Percentiles rank a stretch among this genome's conserved stretches.
Evolutionary conservation across 2,329 filamentous ascomycete genomes (phyloP).

Genomic region (Amesomyces nigricolor): DNA sequence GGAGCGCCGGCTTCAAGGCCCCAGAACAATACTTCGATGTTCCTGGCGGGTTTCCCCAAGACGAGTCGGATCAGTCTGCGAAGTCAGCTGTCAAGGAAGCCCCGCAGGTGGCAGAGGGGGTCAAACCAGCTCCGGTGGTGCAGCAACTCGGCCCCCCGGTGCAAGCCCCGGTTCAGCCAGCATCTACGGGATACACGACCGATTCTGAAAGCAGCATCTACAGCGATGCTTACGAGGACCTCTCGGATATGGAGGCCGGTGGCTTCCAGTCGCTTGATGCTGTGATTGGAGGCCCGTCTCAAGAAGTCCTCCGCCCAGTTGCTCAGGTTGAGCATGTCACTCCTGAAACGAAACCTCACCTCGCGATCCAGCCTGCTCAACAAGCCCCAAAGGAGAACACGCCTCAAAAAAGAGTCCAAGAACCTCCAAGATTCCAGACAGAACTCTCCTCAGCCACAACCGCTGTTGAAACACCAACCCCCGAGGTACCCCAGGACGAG

Average conservation of each 20-base stretch:
- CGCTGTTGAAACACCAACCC: conserved; percentile 12
- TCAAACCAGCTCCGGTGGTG: not conserved
- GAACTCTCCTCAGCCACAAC: conserved; percentile 19
- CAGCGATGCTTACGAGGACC: conserved; percentile 71
- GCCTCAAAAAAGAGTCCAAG: conserved; percentile 19
- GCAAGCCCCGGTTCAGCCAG: not conserved
- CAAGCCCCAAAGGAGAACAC: not conserved
- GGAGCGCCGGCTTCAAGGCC: conserved; percentile 18
- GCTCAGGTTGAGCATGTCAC: not conserved
- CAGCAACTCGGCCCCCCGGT: not conserved
- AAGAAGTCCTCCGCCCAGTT: conserved; percentile 20
- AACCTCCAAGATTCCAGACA: conserved; percentile 14
- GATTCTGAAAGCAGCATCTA: conserved; percentile 43
- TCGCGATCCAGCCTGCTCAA: not conserved
- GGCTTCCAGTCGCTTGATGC: conserved; percentile 71
- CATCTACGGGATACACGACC: conserved; percentile 12
- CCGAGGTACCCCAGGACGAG: conserved; percentile 36
- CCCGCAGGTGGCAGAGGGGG: not conserved
- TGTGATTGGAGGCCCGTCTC: conserved; percentile 56
- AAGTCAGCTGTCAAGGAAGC: not conserved
- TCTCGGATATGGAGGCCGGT: conserved; percentile 57
- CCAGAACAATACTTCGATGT: conserved; percentile 36
- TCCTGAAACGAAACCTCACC: not conserved
- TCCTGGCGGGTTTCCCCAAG: conserved; percentile 55
- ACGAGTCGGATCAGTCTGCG: conserved; percentile 30